Base-by-base conservation (phyloP, 768 basidiomycete species). In the Hypholoma sublateritium region DNA sequence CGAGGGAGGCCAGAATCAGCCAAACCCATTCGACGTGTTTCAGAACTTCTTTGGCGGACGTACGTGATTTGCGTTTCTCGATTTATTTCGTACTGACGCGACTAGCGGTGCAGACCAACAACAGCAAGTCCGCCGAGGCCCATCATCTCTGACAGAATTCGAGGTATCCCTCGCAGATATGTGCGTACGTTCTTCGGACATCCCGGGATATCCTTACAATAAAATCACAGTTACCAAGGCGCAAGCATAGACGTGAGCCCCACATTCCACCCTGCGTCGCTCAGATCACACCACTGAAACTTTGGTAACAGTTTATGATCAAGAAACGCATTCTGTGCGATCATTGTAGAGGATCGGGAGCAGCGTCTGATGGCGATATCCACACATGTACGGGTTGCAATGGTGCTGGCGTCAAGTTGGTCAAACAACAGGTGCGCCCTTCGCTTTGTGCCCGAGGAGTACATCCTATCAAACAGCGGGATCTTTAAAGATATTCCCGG, bases 1-100 rank as follows among this genome's bases (percentile, higher is more conserved):
- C 51, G 93, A 95, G 74, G 87, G 87, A 46, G 93, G 92, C n/a
- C 88, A 90, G 59, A 79, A 83, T 47, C 79, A 88, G 53, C 81
- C 83, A 19, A 94, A 98, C 68, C 95, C 96, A 17, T 94, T 98
- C 67, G 97, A 98, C 71, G 82, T 97, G 63, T 99, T 99, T 74
- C 84, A 89, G 41, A 88, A 77, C 64, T 97, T 98, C 80, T 99
- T 99, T 62, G 92, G 92, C 51, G 89, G 88, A 60, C 82, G 88
- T 89, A 55, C 70, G 85, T 81, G 35, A 34, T 53, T 41, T 45
- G 11, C 39, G 24, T 32, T 50, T 21, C 14, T 34, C 7, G 9
- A 21, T 22, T 6, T 25, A 42, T 35, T 50, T 7, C 47, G 24
- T 32, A 16, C 14, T 39, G 17, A 47, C 39, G 46, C 35, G 19